Evolutionary conservation across 345 rosid genomes (phyloP).

Genomic region (Linum usitatissimum): DNA sequence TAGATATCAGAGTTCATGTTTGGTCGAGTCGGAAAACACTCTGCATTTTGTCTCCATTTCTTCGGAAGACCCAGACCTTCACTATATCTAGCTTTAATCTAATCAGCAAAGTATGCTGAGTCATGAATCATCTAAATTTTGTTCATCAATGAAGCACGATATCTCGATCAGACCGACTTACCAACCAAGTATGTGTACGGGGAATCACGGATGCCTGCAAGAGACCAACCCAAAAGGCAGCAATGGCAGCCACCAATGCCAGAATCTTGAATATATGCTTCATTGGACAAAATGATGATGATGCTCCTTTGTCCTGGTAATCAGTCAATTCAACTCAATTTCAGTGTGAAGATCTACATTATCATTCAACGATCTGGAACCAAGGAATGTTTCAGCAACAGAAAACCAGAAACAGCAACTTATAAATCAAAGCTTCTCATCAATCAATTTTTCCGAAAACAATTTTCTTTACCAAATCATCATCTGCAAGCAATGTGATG

Average conservation of each 20-base stretch:
- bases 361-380: background rate
- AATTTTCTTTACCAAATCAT: too few species aligned
- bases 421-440: too few species aligned
- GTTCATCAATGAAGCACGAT: background rate
- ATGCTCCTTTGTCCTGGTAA: background rate
- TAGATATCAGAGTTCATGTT: background rate
- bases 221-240: conserved; percentile 47
- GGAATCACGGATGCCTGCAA: conserved; percentile 46
- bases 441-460: too few species aligned
- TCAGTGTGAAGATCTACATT: background rate
- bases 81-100: background rate
- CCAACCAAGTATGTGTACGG: conserved; percentile 41
- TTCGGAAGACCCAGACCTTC: background rate
- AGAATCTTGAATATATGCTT: conserved; percentile 52
- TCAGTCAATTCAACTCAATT: background rate
- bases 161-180: conserved; percentile 15
- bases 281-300: conserved; percentile 16
- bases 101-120: background rate
- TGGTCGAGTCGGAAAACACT: background rate
- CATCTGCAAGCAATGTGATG: too few species aligned
- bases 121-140: background rate
- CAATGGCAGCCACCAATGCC: conserved; percentile 33
- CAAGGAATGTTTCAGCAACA: too few species aligned
- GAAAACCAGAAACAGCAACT: too few species aligned
- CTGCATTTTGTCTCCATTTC: background rate